Evolutionary conservation across 2,329 filamentous ascomycete species (phyloP).

Genomic region (Nigrospora oryzae): DNA sequence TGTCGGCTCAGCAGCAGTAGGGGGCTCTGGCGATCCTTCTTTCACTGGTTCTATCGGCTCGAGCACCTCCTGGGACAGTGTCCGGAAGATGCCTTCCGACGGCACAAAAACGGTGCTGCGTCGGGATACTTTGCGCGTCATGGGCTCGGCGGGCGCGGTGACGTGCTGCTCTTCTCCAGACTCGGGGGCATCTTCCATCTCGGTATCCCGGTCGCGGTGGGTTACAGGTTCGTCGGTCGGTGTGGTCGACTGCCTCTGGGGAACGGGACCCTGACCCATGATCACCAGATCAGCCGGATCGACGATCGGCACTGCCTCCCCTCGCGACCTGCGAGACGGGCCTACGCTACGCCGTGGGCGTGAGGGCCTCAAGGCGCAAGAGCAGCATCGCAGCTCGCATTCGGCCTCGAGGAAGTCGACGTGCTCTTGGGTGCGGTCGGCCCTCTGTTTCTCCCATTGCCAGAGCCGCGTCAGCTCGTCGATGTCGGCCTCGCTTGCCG

Average conservation of each 20-base stretch:
- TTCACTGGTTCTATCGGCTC: conserved; percentile 28
- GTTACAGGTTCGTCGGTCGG: conserved; percentile 12
- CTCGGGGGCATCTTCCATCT: conserved; percentile 5
- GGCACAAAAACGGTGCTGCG: conserved; percentile 51
- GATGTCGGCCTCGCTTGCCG: conserved; percentile 47
- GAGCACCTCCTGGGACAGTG: conserved; percentile 46
- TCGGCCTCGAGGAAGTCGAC: conserved; percentile 71
- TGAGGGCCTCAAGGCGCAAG: conserved; percentile 37
- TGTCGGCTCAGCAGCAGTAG: conserved; percentile 19
- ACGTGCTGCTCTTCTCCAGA: background rate
- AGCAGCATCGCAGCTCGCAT: conserved; percentile 60
- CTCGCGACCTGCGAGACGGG: conserved; percentile 26
- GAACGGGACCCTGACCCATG: conserved; percentile 23
- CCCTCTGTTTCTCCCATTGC: conserved; percentile 52
- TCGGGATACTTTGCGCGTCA: conserved; percentile 28
- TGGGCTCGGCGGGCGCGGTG: conserved; percentile 18
- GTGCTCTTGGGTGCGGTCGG: conserved; percentile 62
- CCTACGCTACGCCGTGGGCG: conserved; percentile 17
- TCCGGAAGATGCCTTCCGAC: conserved; percentile 54
- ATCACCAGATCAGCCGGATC: conserved; percentile 34
- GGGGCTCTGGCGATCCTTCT: conserved; percentile 18
- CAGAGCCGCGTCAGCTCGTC: conserved; percentile 45
- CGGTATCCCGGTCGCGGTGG: conserved; percentile 5
- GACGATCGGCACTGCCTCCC: conserved; percentile 23
- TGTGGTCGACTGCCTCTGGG: conserved; percentile 17